A percentile compares a stretch with the other conserved stretches of the same genome.
phyloP scores from a whole-genome alignment of 176 grass and related monocot species.

The Secale cereale region DNA sequence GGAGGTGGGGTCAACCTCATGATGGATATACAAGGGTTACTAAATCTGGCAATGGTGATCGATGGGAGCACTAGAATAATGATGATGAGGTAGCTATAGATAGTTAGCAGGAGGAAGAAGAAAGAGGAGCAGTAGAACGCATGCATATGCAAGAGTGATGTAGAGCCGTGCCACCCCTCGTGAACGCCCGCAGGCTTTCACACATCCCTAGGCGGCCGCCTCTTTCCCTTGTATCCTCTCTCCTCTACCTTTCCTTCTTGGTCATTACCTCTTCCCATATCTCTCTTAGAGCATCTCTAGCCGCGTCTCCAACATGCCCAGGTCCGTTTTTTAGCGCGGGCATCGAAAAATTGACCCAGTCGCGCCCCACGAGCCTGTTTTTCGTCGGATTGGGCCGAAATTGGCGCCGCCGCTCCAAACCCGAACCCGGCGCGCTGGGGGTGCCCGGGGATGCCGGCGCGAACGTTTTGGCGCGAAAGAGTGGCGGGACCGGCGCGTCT shows the following conservation, averaged over 20 bases:
- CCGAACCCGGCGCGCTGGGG: no score
- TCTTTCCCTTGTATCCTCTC: not conserved
- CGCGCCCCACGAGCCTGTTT: no score
- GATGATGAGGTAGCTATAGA: conserved; percentile 1
- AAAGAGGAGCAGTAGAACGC: conserved; percentile 19
- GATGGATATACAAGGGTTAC: conserved; percentile 34
- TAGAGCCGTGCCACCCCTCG: conserved; percentile 51
- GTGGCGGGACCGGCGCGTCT: no score
- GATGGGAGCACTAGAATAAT: conserved; percentile 22
- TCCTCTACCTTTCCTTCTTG: not conserved
- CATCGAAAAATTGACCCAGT: no score
- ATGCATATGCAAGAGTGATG: conserved; percentile 34
- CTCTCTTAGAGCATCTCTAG: no score
- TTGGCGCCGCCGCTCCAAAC: no score
- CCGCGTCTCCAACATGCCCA: no score
- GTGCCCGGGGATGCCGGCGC: no score
- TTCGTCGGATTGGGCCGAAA: no score
- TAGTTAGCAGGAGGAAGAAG: conserved; percentile 12
- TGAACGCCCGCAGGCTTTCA: conserved; percentile 78
- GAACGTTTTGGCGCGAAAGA: no score
- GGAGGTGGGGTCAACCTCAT: conserved; percentile 23
- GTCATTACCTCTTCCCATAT: not conserved
- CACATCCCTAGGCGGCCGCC: conserved; percentile 52
- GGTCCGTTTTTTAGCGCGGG: no score
- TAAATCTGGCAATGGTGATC: conserved; percentile 37